Conservation (phyloP, 2,329 filamentous ascomycete genomes). For the Leptographium radiaticola region DNA sequence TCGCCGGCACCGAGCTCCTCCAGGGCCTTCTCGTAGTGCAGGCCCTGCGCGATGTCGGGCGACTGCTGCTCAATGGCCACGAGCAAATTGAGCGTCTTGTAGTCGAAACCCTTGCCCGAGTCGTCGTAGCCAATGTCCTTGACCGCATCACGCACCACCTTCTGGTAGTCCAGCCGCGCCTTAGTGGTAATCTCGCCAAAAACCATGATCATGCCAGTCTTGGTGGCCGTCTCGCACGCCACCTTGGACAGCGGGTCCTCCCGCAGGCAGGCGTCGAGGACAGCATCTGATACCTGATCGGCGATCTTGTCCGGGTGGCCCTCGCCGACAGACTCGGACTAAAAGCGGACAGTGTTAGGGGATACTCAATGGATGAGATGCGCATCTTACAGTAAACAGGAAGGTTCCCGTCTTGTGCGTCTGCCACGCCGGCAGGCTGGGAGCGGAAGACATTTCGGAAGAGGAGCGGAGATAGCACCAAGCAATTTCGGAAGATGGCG, state of each 20-base stretch:
- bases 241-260: constrained; percentile 98
- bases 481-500: not conserved
- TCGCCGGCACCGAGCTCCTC: constrained; percentile 98
- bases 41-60: constrained; percentile 95
- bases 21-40: constrained; percentile 93
- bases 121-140: constrained; percentile 98
- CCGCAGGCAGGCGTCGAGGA: constrained; percentile 92
- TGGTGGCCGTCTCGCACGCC: constrained; percentile 97
- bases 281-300: constrained; percentile 95
- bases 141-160: constrained; percentile 85
- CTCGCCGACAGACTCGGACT: constrained; percentile 82
- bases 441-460: constrained; percentile 23
- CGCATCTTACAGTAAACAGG: constrained; percentile 58
- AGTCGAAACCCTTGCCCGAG: constrained; percentile 97
- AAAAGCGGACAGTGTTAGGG: too few relatives aligned
- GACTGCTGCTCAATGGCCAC: constrained; percentile 99
- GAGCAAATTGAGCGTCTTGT: constrained; percentile 98
- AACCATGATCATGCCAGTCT: constrained; percentile 99
- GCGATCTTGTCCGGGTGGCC: constrained; percentile 95
- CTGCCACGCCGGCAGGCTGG: constrained; percentile 21
- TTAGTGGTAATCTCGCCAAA: constrained; percentile 98
- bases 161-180: constrained; percentile 93
- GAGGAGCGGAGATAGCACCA: not conserved
- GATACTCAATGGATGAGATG: too few relatives aligned
- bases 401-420: constrained; percentile 57